Percentiles rank a stretch among this genome's conserved stretches.
phyloP scores from a whole-genome alignment of 1,139 yeast species.

The Geotrichum restrictum region DNA sequence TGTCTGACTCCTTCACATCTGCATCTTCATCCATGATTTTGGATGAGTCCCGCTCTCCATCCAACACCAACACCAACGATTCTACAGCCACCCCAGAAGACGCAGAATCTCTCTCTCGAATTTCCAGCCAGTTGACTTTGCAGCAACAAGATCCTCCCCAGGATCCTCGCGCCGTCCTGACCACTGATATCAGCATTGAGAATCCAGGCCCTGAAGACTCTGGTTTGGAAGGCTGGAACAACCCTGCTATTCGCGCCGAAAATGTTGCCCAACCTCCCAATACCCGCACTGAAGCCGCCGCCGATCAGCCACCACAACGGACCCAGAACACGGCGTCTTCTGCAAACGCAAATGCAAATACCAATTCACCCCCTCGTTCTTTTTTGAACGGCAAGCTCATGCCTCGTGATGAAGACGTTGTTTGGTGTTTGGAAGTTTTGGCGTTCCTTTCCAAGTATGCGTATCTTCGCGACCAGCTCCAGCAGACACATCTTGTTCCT shows the following conservation, averaged over 20 bases:
- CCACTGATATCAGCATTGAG: constrained; percentile 9
- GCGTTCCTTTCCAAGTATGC: constrained; percentile 94
- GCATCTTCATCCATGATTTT: constrained; percentile 16
- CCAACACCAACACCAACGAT: constrained; percentile 1
- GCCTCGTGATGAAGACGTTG: constrained; percentile 88
- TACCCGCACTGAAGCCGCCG: constrained; percentile 4
- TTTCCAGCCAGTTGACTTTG: neutral
- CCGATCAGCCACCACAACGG: constrained; percentile 14
- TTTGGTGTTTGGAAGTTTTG: constrained; percentile 85
- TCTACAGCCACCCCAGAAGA: constrained; percentile 2
- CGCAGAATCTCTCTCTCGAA: neutral
- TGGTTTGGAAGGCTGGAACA: constrained; percentile 1
- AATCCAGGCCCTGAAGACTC: constrained; percentile 6
- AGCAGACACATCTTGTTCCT: constrained; percentile 62
- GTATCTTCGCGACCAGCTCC: constrained; percentile 66
- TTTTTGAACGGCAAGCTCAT: constrained; percentile 73
- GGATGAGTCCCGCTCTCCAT: constrained; percentile 9
- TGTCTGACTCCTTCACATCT: constrained; percentile 17
- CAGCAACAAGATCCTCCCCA: constrained; percentile 6
- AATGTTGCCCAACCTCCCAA: constrained; percentile 1
- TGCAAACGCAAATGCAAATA: constrained; percentile 10
- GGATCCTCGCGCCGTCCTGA: constrained; percentile 5
- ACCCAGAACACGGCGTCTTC: constrained; percentile 13
- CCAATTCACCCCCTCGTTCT: constrained; percentile 41
- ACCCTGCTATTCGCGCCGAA: constrained; percentile 1